Evolutionary conservation across 2,329 filamentous ascomycete species (phyloP), one percentile per base, ranked within the genome.

Genomic region (Dactylellina sp.): DNA sequence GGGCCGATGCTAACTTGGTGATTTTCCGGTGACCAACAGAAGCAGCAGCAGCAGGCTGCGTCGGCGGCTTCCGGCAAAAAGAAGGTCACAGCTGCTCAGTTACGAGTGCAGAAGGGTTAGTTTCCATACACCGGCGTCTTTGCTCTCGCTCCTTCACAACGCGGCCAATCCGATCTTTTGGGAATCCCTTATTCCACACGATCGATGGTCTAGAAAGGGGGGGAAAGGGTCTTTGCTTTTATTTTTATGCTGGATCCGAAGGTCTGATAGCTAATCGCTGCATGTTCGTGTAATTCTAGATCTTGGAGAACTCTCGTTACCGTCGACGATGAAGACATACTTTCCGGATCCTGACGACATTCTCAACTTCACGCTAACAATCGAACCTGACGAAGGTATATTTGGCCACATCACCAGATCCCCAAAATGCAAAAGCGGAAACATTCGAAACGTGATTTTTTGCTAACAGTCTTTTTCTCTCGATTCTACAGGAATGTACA

Each of bases 21-120:
- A 9, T 56, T 46, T 49, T 44, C 7, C 6, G 40, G n/a, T 60
- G 81, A 83, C n/a, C n/a, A n/a, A 79, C 82, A 96, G 89, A 93
- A 96, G 85, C 95, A 97, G 84, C 91, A 97, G 85, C 92, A 97
- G 85, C 92, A 97, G 84, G 91, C 96, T 83, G 93, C 92, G 79
- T 92, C 93, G 78, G 92, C 93, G 79, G 92, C 91, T 70, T 89
- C 90, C 77, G 88, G 86, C 35, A 98, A 97, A 87, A 98, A 97
- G 88, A 98, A 97, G 86, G 93, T 99, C 77, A 98, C 95, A 20
- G 92, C 95, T 16, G 95, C 95, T 62, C 93, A 98, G 83, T 84
- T 98, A 76, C 91, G 95, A 74, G 93, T 97, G 75, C 95, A 98
- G 83, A 96, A 97, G 87, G 95, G 94, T 96, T 83, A 62, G 80